A percentile compares a stretch with the other conserved stretches of the same genome.
Conservation (phyloP, 805 yeast species). For the Monosporozyma unispora region DNA sequence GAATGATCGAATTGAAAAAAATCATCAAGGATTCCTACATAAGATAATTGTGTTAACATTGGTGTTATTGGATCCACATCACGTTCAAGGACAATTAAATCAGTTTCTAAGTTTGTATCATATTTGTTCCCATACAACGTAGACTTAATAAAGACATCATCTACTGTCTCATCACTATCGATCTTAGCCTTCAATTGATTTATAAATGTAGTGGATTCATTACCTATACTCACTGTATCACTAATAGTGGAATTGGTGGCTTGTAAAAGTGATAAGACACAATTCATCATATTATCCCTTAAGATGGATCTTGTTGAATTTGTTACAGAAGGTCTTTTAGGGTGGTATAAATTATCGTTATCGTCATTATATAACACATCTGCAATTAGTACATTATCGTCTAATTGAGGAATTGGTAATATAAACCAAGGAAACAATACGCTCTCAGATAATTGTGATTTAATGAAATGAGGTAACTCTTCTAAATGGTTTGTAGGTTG, state of each 20-base stretch:
- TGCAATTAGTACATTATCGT: conserved; percentile 20
- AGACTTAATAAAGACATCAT: conserved; percentile 18
- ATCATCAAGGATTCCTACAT: conserved; percentile 76
- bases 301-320: conserved; percentile 21
- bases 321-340: conserved; percentile 14
- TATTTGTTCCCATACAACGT: conserved; percentile 28
- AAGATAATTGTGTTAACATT: conserved; percentile 66
- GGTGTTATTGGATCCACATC: conserved; percentile 66
- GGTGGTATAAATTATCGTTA: conserved; percentile 21
- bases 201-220: conserved; percentile 15
- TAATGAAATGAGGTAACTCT: conserved; percentile 18
- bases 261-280: conserved; percentile 15
- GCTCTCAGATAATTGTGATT: conserved; percentile 13
- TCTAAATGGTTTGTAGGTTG: conserved; percentile 1
- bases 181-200: conserved; percentile 14
- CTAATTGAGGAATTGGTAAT: conserved; percentile 22
- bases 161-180: conserved; percentile 7
- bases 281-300: conserved; percentile 22
- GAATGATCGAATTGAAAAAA: conserved; percentile 43
- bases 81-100: conserved; percentile 72
- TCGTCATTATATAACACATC: conserved; percentile 18
- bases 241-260: conserved; percentile 20
- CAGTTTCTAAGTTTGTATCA: conserved; percentile 46
- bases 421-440: conserved; percentile 16
- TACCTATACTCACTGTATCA: conserved; percentile 22